Conservation (phyloP, 371 early-diverging fungal genomes). For the Actinomucor elegans region DNA sequence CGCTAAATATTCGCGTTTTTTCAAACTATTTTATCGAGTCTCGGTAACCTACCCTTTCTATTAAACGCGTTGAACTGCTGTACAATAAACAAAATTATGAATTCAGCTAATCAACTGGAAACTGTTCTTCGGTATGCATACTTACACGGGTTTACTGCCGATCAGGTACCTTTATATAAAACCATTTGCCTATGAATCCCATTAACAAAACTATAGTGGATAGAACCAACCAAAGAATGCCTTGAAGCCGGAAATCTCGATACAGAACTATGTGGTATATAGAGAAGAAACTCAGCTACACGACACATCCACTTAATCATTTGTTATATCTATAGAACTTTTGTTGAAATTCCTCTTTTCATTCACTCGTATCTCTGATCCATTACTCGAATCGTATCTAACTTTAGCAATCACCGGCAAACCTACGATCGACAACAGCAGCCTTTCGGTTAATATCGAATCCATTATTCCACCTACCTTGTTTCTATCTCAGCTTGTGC, state of each 20-base stretch:
- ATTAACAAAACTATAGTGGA: constrained; percentile 27
- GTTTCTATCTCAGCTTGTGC: constrained; percentile 15
- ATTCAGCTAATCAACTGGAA: constrained; percentile 21
- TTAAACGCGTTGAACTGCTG: no score
- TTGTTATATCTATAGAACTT: constrained; percentile 19
- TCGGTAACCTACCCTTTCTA: no score
- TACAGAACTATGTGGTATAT: constrained; percentile 32
- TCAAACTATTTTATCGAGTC: not conserved
- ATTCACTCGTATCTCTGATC: constrained; percentile 28
- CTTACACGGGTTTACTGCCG: constrained; percentile 19
- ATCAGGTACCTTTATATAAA: constrained; percentile 15
- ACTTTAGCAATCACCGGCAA: constrained; percentile 29
- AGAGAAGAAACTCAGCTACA: no score
- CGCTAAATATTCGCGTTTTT: no score
- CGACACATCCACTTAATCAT: not conserved
- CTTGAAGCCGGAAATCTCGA: constrained; percentile 17
- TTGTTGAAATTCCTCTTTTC: constrained; percentile 38
- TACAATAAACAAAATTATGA: constrained; percentile 26
- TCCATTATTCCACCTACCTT: constrained; percentile 12
- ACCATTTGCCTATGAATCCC: not conserved
- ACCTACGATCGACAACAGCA: not conserved
- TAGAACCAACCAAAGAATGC: constrained; percentile 38
- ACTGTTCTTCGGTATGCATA: constrained; percentile 32
- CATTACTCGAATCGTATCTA: constrained; percentile 39
- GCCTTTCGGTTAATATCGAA: not conserved